Evolutionary conservation across 352 stramenopile species (phyloP).

Genomic region (Globisporangium nodosum): DNA sequence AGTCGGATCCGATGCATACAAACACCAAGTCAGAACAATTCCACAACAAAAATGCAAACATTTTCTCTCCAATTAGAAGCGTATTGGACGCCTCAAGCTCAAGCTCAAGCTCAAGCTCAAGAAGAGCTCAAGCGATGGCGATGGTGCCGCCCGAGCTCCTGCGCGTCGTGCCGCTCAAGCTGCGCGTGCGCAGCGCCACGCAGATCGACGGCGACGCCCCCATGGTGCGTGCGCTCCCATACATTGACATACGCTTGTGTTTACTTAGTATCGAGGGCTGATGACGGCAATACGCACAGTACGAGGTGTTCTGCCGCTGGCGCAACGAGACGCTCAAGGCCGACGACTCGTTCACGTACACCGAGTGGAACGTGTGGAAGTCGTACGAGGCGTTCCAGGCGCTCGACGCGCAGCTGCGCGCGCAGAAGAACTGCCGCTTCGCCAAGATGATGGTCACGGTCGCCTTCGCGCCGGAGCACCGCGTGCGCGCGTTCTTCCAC

Average conservation of each 20-base stretch:
- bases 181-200: constrained; percentile 55
- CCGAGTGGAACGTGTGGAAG: constrained; percentile 77
- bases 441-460: constrained; percentile 84
- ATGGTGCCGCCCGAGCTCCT: constrained; percentile 17
- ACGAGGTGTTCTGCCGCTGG: constrained; percentile 49
- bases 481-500: constrained; percentile 68
- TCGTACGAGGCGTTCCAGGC: constrained; percentile 76
- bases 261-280: neutral
- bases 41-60: neutral
- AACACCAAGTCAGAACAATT: neutral
- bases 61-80: neutral
- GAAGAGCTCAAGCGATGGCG: neutral
- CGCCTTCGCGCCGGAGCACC: constrained; percentile 60
- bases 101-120: neutral
- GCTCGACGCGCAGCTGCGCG: constrained; percentile 62
- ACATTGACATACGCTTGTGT: neutral
- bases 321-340: constrained; percentile 33
- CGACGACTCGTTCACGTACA: constrained; percentile 24
- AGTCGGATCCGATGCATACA: neutral
- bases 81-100: neutral
- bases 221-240: constrained; percentile 27
- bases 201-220: constrained; percentile 44
- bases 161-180: constrained; percentile 36
- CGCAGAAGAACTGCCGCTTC: constrained; percentile 38
- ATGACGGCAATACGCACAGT: constrained; percentile 16